phyloP scores from a whole-genome alignment of 495 filamentous ascomycete species.

The Tuber aestivum region DNA sequence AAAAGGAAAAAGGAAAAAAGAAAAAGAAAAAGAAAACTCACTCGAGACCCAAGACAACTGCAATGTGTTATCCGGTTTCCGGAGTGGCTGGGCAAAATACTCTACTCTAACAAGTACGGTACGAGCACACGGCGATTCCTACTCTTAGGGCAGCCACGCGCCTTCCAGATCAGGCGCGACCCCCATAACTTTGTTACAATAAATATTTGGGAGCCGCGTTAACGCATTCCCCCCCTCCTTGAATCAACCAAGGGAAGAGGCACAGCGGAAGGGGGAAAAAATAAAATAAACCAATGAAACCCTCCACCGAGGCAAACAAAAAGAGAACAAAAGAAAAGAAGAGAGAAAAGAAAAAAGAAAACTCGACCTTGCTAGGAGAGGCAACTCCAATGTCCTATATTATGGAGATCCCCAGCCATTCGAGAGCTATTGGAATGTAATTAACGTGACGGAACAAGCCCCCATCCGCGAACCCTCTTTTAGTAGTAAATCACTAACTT shows the following conservation, averaged over 20 bases:
- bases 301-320: not conserved
- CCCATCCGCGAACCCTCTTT: not conserved
- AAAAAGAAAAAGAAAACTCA: not conserved
- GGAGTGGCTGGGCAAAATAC: not conserved
- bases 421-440: not conserved
- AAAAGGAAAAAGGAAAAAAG: not conserved
- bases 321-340: no score
- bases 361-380: not conserved
- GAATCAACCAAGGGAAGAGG: not conserved
- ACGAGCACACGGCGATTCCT: not conserved
- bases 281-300: not conserved
- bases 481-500: not conserved
- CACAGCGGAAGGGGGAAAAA: not conserved
- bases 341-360: not conserved
- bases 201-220: not conserved
- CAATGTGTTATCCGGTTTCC: not conserved
- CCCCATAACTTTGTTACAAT: not conserved
- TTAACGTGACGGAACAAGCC: not conserved
- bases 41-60: not conserved
- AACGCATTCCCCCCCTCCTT: not conserved
- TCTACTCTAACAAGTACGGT: no score
- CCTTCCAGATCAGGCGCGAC: not conserved
- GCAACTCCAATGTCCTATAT: not conserved
- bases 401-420: not conserved
- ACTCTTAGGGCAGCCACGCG: not conserved